Conservation (phyloP, 345 rosid species). For the Eucalyptus victrix region DNA sequence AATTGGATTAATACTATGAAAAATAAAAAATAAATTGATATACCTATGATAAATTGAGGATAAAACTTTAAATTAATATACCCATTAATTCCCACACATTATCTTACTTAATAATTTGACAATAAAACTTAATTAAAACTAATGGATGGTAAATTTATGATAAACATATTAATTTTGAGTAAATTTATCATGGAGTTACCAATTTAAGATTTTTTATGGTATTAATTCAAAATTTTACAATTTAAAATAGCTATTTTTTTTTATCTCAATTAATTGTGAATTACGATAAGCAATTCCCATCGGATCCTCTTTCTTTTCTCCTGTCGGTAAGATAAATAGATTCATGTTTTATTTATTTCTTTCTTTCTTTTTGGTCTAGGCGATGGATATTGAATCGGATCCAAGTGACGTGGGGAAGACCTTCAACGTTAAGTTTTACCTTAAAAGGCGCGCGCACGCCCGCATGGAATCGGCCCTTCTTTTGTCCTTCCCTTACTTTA, state of each 20-base stretch:
- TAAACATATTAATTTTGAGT: accelerated
- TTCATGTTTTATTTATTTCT: background rate
- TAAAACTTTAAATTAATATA: background rate
- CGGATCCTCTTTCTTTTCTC: background rate
- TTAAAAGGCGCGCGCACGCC: background rate
- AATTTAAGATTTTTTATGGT: background rate
- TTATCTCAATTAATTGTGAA: background rate
- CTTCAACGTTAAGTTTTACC: background rate
- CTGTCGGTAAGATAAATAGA: background rate
- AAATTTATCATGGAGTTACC: accelerated
- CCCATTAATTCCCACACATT: accelerated
- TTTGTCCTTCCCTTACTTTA: background rate
- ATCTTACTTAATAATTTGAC: background rate
- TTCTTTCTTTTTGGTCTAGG: background rate
- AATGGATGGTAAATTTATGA: accelerated
- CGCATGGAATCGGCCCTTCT: background rate
- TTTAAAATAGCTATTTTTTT: background rate
- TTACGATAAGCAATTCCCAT: background rate
- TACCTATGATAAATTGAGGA: accelerated
- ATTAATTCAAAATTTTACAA: background rate
- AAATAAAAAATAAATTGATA: too few relatives aligned
- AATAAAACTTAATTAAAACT: accelerated
- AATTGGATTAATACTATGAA: too few relatives aligned
- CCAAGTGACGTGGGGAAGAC: background rate
- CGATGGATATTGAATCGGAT: background rate